phyloP scores from a whole-genome alignment of 2,329 filamentous ascomycete species.

The Fusarium sp. region DNA sequence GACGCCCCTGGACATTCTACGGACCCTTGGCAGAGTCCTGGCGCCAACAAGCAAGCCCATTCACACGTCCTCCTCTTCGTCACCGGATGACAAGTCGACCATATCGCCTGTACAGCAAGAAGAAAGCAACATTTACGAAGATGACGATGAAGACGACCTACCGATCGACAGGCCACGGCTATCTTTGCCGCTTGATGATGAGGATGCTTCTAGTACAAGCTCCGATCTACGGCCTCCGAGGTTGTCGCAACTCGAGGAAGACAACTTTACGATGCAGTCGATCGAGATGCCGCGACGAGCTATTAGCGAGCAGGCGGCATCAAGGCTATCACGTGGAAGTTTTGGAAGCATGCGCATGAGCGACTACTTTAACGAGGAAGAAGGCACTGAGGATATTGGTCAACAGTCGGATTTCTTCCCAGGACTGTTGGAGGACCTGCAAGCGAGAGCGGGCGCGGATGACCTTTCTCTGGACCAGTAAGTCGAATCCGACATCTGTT shows the following conservation, averaged over 20 bases:
- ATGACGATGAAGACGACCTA: slow-evolving; percentile 64
- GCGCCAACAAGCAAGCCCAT: slow-evolving; percentile 62
- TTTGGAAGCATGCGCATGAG: slow-evolving; percentile 66
- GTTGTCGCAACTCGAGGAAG: slow-evolving; percentile 67
- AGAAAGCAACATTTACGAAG: slow-evolving; percentile 61
- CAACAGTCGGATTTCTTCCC: slow-evolving; percentile 67
- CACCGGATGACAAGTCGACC: slow-evolving; percentile 44
- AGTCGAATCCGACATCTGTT: background rate
- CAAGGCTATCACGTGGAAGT: slow-evolving; percentile 64
- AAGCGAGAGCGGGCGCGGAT: slow-evolving; percentile 52
- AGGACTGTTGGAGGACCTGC: slow-evolving; percentile 57
- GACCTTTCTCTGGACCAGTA: slow-evolving; percentile 61
- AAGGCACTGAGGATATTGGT: slow-evolving; percentile 56
- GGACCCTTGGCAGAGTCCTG: slow-evolving; percentile 65
- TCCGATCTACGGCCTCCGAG: slow-evolving; percentile 65
- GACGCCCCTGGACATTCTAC: slow-evolving; percentile 65
- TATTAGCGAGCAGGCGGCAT: slow-evolving; percentile 57
- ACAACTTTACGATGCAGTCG: slow-evolving; percentile 69
- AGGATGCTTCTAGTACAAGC: slow-evolving; percentile 65
- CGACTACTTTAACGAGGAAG: slow-evolving; percentile 57
- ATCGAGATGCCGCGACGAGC: slow-evolving; percentile 70
- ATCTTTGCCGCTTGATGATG: slow-evolving; percentile 65
- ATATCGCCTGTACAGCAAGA: slow-evolving; percentile 48
- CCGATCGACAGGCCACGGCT: slow-evolving; percentile 64
- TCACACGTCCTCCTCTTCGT: slow-evolving; percentile 61